Base-by-base conservation (phyloP, 2,329 filamentous ascomycete genomes). In the Exophiala mesophila region DNA sequence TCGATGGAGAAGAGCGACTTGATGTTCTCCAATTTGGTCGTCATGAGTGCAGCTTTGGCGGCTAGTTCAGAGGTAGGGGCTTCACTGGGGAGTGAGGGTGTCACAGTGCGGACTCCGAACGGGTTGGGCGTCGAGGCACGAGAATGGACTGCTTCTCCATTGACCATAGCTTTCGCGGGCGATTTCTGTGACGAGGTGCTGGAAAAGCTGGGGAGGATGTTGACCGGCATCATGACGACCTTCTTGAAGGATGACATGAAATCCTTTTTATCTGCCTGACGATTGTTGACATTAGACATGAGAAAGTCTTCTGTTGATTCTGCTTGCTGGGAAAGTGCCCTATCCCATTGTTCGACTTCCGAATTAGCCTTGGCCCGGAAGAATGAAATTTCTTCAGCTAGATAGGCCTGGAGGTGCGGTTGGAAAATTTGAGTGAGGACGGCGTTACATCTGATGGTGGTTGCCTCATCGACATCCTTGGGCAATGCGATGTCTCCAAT, bases 191-290 rank as follows among this genome's bases (percentile, higher is more conserved):
- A 53, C 63, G 65, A 47, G 74, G 74, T n/a, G 70, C 78, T 68
- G 4, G 77, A 71, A 50, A 87, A 77, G 34, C 77, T 82, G 1
- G 88, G 86, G 3, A 97, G 71, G 6, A 88, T 90, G 39, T 87
- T 94, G 36, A 98, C 90, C 2, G 92, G 92, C 82, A 95, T 94
- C 89, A 98, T 96, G 52, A 98, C 86, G 6, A 98, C 92, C 64
- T 97, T 97, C 60, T 88, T 96, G 72, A 98, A 98, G 0, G 89
- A 95, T 33, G 83, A 92, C 48, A 98, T 62, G 57, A 98, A 98
- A 61, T 98, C 92, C 54, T 88, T 87, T 67, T 98, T 98, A 51
- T 94, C 92, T 1, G 88, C 92, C 61, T 94, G 88, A 18, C 92
- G 78, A 60, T 90, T 96, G 23, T 26, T 26, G 59, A 97, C 80